A percentile compares a stretch with the other conserved stretches of the same genome.
phyloP scores from a whole-genome alignment of 2,329 filamentous ascomycete species.

The Aspergillus tanneri region DNA sequence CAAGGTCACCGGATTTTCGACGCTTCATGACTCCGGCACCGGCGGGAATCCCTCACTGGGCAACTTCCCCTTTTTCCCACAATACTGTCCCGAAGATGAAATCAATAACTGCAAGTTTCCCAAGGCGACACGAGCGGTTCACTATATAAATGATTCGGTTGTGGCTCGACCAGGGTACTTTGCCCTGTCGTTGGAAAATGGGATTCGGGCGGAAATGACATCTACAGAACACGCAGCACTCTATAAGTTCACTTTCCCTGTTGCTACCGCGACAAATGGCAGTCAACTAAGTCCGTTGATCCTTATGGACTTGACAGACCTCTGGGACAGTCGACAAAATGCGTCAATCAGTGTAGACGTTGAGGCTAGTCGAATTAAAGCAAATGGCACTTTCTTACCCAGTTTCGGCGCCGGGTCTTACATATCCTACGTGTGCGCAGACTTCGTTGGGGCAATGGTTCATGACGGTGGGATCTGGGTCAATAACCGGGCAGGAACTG shows the following conservation, averaged over 20 bases:
- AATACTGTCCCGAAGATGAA: slow-evolving; percentile 60
- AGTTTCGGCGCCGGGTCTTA: slow-evolving; percentile 65
- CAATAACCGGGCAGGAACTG: slow-evolving; percentile 58
- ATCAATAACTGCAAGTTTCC: slow-evolving; percentile 63
- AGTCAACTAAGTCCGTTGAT: slow-evolving; percentile 54
- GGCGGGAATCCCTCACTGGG: slow-evolving; percentile 62
- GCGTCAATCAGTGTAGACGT: slow-evolving; percentile 57
- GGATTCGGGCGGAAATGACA: slow-evolving; percentile 65
- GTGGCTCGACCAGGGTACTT: slow-evolving; percentile 66
- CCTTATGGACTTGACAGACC: slow-evolving; percentile 63
- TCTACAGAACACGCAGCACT: slow-evolving; percentile 62
- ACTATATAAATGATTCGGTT: slow-evolving; percentile 54
- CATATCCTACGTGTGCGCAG: slow-evolving; percentile 63
- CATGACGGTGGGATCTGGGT: slow-evolving; percentile 63
- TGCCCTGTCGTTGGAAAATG: slow-evolving; percentile 57
- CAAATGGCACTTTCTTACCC: slow-evolving; percentile 60
- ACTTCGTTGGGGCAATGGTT: slow-evolving; percentile 58
- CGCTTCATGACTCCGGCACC: slow-evolving; percentile 53
- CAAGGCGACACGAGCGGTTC: slow-evolving; percentile 51
- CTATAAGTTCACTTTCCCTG: slow-evolving; percentile 64
- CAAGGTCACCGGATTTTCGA: slow-evolving; percentile 52
- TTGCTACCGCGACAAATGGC: slow-evolving; percentile 13
- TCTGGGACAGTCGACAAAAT: slow-evolving; percentile 61
- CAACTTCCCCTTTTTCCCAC: slow-evolving; percentile 71
- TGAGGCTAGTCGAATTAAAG: slow-evolving; percentile 60